Evolutionary conservation across 257 asterid species (phyloP).

Genomic region (Penstemon barbatus): DNA sequence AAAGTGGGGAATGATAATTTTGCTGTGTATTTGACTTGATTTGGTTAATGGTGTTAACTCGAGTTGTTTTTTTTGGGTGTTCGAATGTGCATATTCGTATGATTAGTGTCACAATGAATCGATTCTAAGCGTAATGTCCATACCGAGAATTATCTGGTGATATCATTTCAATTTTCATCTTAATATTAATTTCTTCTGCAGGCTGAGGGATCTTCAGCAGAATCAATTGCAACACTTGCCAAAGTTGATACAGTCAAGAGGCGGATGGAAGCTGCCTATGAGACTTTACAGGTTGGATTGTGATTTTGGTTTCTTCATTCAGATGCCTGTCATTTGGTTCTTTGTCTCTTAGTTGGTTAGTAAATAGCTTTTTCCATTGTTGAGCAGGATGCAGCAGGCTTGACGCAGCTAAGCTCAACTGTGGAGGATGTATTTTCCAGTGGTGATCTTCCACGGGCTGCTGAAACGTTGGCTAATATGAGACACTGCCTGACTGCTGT

Average conservation of each 20-base stretch:
- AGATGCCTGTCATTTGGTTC: slow-evolving; percentile 21
- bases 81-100: slow-evolving; percentile 10
- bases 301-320: slow-evolving; percentile 9
- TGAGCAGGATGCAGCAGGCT: slow-evolving; percentile 94
- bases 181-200: slow-evolving; percentile 28
- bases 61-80: slow-evolving; percentile 21
- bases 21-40: neutral
- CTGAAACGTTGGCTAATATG: slow-evolving; percentile 97
- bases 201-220: slow-evolving; percentile 99
- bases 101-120: slow-evolving; percentile 15
- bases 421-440: slow-evolving; percentile 99
- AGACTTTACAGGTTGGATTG: slow-evolving; percentile 78
- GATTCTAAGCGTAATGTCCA: neutral
- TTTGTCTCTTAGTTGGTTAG: slow-evolving; percentile 17
- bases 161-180: neutral
- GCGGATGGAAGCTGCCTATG: slow-evolving; percentile 97
- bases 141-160: neutral
- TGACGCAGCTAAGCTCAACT: slow-evolving; percentile 91
- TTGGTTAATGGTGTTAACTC: slow-evolving; percentile 9
- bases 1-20: no score
- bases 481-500: slow-evolving; percentile 96
- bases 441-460: slow-evolving; percentile 98
- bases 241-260: slow-evolving; percentile 93
- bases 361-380: slow-evolving; percentile 29
- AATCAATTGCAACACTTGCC: slow-evolving; percentile 82